These are phyloP conservation scores for Lepidium campestre DNA, from an alignment of 441 rosid species.

Conservation along the genomic window DNA sequence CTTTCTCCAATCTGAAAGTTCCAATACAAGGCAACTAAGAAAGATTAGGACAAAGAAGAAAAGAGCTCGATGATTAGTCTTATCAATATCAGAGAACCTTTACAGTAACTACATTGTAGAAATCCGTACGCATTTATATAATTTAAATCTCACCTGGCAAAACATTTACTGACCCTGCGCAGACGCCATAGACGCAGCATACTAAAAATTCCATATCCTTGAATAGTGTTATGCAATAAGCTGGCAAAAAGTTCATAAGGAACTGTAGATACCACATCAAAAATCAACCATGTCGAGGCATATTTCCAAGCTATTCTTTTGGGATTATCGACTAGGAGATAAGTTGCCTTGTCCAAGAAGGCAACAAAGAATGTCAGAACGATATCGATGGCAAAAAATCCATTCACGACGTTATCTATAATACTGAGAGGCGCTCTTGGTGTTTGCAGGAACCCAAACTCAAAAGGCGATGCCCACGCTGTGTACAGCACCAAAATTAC, in stretches of 20 bases:
- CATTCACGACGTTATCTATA: slow-evolving; percentile 60
- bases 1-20: slow-evolving; percentile 71
- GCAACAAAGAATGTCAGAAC: slow-evolving; percentile 79
- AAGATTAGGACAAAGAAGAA: neutral
- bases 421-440: slow-evolving; percentile 45
- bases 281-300: slow-evolving; percentile 41
- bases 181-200: slow-evolving; percentile 94
- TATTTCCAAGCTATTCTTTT: slow-evolving; percentile 51
- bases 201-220: slow-evolving; percentile 57
- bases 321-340: slow-evolving; percentile 59
- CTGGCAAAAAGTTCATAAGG: slow-evolving; percentile 55
- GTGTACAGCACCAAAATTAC: slow-evolving; percentile 76
- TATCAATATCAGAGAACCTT: neutral
- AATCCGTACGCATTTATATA: neutral
- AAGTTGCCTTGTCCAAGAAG: slow-evolving; percentile 61
- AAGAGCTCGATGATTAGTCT: neutral
- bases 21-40: neutral
- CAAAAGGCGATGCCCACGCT: slow-evolving; percentile 91
- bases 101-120: neutral
- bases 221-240: slow-evolving; percentile 45
- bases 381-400: slow-evolving; percentile 62
- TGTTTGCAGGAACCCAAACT: slow-evolving; percentile 54
- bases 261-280: slow-evolving; percentile 67
- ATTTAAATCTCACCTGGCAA: slow-evolving; percentile 44
- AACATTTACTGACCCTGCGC: slow-evolving; percentile 66